phyloP scores from a whole-genome alignment of 495 filamentous ascomycete species.

The Tuber calosporum region DNA sequence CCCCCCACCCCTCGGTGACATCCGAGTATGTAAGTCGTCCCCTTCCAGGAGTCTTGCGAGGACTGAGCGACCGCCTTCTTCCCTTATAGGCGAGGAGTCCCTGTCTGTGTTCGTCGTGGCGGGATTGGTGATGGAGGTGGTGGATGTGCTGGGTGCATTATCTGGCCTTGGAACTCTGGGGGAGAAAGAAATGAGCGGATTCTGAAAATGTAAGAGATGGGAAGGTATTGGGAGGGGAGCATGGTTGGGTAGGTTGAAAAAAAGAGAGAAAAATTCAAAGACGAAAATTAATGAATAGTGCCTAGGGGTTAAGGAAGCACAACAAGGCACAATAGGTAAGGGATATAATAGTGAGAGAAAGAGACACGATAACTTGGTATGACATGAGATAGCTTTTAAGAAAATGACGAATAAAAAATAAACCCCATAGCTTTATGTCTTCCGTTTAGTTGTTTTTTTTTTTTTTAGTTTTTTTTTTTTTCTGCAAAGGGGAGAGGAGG shows the following conservation, averaged over 20 bases:
- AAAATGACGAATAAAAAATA: background rate
- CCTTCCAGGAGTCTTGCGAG: background rate
- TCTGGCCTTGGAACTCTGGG: background rate
- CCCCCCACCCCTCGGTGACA: background rate
- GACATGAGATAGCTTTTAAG: background rate
- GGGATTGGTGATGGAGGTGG: background rate
- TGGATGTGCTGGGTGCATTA: background rate
- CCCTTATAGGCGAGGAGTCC: background rate
- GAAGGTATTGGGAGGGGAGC: background rate
- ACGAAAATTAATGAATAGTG: conserved; percentile 11
- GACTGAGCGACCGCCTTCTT: background rate
- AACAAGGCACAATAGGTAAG: background rate
- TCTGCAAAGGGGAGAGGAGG: background rate
- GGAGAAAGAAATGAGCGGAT: conserved; percentile 3
- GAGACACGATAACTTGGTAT: background rate
- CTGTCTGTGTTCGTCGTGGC: background rate
- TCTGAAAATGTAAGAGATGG: conserved; percentile 10
- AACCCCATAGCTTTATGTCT: background rate
- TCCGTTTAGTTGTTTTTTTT: too few relatives aligned
- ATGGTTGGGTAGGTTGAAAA: background rate
- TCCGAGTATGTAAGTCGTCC: background rate
- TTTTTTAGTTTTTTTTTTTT: background rate
- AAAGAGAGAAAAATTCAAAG: conserved; percentile 1
- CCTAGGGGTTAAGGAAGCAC: background rate
- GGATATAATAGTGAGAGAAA: background rate